Evolutionary conservation across 768 basidiomycete genomes (phyloP).

Genomic region (Tulasnella sp.): DNA sequence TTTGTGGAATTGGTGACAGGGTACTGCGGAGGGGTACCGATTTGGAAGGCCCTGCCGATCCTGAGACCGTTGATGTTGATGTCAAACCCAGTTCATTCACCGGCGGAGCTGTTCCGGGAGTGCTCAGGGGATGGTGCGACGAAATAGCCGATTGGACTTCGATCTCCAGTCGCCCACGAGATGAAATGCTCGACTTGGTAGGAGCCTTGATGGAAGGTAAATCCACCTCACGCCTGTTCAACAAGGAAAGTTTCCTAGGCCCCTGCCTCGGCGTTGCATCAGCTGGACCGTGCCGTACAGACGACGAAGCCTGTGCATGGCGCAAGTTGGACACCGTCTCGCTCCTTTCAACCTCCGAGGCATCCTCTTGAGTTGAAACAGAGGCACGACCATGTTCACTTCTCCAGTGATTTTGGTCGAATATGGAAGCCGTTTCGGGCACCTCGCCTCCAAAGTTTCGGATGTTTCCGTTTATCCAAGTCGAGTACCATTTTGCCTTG

Average conservation of each 20-base stretch:
- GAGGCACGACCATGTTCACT: background rate
- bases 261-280: background rate
- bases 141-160: background rate
- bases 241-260: background rate
- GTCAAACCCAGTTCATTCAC: background rate
- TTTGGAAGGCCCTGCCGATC: background rate
- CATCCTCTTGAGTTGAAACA: background rate
- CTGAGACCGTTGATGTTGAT: background rate
- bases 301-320: background rate
- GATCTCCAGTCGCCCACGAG: background rate
- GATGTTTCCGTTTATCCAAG: constrained; percentile 36
- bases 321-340: background rate
- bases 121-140: background rate
- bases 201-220: background rate
- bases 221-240: background rate
- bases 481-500: constrained; percentile 64
- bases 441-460: background rate
- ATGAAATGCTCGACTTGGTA: background rate
- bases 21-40: constrained; percentile 21
- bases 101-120: background rate
- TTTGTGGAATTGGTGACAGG: constrained; percentile 51
- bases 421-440: background rate
- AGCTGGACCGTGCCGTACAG: background rate
- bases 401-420: background rate
- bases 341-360: background rate